Conservation (phyloP, 192 early-diverging fungal genomes). For the Phlyctochytrium arcticum region DNA sequence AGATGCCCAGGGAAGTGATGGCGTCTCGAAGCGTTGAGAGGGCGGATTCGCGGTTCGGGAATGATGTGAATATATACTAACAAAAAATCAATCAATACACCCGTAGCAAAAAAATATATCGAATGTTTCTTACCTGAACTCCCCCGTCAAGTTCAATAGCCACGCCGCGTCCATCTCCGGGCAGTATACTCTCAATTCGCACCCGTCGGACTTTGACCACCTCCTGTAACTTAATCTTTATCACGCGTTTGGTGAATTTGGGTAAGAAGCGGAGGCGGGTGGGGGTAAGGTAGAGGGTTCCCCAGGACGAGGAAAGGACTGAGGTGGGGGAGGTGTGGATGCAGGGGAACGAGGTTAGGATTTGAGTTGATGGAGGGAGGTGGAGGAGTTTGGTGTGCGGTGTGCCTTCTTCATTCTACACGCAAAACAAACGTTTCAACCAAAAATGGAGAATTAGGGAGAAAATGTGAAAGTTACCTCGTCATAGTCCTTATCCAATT, state of each 20-base stretch:
- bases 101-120: background rate
- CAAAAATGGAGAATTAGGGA: too few species aligned
- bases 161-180: constrained; percentile 10
- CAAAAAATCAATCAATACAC: background rate
- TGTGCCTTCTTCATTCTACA: background rate
- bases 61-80: constrained; percentile 13
- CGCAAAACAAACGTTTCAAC: too few species aligned
- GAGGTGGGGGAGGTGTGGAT: constrained; percentile 2
- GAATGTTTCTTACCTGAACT: background rate
- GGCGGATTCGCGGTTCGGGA: constrained; percentile 5
- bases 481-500: too few species aligned
- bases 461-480: too few species aligned
- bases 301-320: constrained; percentile 7
- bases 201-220: background rate
- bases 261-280: background rate
- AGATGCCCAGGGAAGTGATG: too few species aligned
- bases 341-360: background rate
- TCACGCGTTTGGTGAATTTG: background rate
- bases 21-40: too few species aligned
- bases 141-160: background rate
- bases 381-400: background rate
- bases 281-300: constrained; percentile 5
- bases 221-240: background rate
- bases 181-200: constrained; percentile 3
- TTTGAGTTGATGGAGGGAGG: background rate